A percentile compares a stretch with the other conserved stretches of the same genome.
Evolutionary conservation across 1,139 yeast genomes (phyloP).

Genomic region (Entelexis paramagnoliae): DNA sequence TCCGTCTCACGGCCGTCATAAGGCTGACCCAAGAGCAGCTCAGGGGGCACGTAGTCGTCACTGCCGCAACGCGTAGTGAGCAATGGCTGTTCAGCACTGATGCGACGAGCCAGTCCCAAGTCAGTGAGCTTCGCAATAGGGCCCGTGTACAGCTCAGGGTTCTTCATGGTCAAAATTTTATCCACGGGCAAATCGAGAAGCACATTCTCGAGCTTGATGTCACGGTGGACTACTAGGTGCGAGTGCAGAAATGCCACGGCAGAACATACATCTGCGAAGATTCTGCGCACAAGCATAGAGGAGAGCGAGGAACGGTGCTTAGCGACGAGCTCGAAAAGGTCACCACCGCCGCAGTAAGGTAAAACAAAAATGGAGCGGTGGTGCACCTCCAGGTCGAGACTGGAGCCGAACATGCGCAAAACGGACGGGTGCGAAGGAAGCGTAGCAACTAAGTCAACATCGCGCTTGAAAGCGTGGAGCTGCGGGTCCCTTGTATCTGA

Average conservation of each 20-base stretch:
- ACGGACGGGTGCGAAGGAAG: conserved; percentile 37
- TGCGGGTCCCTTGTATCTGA: conserved; percentile 29
- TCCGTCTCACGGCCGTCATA: conserved; percentile 87
- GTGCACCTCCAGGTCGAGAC: conserved; percentile 25
- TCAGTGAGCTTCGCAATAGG: conserved; percentile 65
- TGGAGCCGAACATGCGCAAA: conserved; percentile 35
- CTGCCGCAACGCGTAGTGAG: conserved; percentile 87
- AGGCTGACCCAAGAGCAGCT: conserved; percentile 74
- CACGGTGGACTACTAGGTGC: conserved; percentile 53
- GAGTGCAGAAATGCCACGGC: conserved; percentile 70
- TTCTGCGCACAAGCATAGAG: conserved; percentile 44
- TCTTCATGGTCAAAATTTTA: conserved; percentile 29
- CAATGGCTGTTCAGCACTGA: conserved; percentile 49
- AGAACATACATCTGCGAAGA: conserved; percentile 56
- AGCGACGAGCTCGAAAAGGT: conserved; percentile 55
- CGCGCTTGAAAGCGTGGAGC: conserved; percentile 57
- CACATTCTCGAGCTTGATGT: conserved; percentile 43
- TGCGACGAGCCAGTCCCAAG: conserved; percentile 70
- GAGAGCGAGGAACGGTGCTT: conserved; percentile 34
- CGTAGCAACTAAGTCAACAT: conserved; percentile 49
- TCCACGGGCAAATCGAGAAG: conserved; percentile 40
- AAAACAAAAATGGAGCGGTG: conserved; percentile 45
- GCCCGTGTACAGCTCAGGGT: conserved; percentile 9
- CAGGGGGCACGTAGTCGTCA: conserved; percentile 93
- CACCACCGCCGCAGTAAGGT: conserved; percentile 78